Conservation (phyloP, 2,329 filamentous ascomycete species). For the Penicillium rolfsii region DNA sequence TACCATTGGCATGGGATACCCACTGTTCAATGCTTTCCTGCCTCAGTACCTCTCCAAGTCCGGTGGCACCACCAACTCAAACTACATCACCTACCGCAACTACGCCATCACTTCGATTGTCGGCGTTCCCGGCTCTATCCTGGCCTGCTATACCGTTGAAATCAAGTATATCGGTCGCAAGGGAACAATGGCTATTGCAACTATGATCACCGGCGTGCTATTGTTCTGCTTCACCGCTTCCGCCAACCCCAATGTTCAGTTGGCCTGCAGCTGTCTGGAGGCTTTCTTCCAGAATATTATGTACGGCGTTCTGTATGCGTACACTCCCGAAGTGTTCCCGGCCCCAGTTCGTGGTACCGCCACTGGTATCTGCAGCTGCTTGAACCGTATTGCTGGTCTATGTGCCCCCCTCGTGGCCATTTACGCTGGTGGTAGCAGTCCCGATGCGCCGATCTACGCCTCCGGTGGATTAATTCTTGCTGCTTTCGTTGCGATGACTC, state of each 20-base stretch:
- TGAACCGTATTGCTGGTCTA: constrained; percentile 51
- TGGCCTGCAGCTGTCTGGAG: constrained; percentile 57
- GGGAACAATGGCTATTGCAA: constrained; percentile 59
- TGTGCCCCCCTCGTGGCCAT: constrained; percentile 52
- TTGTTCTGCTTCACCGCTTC: constrained; percentile 60
- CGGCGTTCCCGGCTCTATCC: constrained; percentile 74
- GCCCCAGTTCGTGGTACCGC: constrained; percentile 59
- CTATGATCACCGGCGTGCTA: constrained; percentile 57
- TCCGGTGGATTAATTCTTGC: constrained; percentile 50
- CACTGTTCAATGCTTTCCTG: constrained; percentile 85
- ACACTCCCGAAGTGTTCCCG: constrained; percentile 63
- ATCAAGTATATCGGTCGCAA: constrained; percentile 65
- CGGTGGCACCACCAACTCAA: constrained; percentile 57
- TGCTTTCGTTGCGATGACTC: constrained; percentile 50
- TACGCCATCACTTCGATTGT: constrained; percentile 78
- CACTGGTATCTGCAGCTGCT: constrained; percentile 52
- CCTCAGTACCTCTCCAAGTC: constrained; percentile 77
- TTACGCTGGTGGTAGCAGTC: constrained; percentile 41
- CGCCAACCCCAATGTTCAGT: constrained; percentile 52
- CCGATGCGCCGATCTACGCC: constrained; percentile 51
- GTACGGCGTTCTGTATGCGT: constrained; percentile 62
- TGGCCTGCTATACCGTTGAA: constrained; percentile 74
- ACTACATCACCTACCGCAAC: constrained; percentile 67
- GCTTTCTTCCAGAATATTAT: constrained; percentile 62
- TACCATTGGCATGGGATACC: constrained; percentile 82